Evolutionary conservation across 345 rosid genomes (phyloP).

Genomic region (Ceriops zippeliana): DNA sequence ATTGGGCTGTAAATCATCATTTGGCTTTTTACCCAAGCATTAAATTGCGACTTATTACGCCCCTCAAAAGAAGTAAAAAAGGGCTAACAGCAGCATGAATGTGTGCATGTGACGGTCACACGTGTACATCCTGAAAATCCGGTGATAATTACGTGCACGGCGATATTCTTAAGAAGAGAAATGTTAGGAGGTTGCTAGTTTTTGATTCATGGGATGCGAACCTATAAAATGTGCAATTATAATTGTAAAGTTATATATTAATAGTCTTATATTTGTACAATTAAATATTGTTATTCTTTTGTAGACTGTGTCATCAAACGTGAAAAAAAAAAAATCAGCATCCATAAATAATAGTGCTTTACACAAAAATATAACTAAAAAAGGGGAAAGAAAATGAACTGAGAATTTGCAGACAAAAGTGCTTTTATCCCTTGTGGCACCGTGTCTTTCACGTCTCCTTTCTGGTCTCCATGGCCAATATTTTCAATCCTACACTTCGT

Average conservation of each 20-base stretch:
- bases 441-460: conserved; percentile 39
- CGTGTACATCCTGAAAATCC: conserved; percentile 44
- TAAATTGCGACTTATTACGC: neutral
- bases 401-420: conserved; percentile 14
- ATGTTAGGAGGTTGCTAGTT: too few relatives aligned
- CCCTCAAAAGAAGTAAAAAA: neutral
- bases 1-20: neutral
- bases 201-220: too few relatives aligned
- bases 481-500: conserved; percentile 2
- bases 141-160: conserved; percentile 17
- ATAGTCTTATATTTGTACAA: too few relatives aligned
- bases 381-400: neutral
- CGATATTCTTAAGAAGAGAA: neutral
- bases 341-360: too few relatives aligned
- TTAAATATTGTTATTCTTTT: too few relatives aligned
- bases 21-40: conserved; percentile 18
- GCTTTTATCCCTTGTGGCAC: conserved; percentile 28
- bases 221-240: too few relatives aligned
- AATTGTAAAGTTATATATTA: too few relatives aligned
- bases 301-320: too few relatives aligned
- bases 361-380: neutral
- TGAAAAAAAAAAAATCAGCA: too few relatives aligned
- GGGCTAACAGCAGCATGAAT: neutral
- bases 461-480: conserved; percentile 35
- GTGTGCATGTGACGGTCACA: conserved; percentile 38